Evolutionary conservation across 768 basidiomycete genomes (phyloP), one percentile per base, ranked within the genome.

Genomic region (Mycena epipterygia): DNA sequence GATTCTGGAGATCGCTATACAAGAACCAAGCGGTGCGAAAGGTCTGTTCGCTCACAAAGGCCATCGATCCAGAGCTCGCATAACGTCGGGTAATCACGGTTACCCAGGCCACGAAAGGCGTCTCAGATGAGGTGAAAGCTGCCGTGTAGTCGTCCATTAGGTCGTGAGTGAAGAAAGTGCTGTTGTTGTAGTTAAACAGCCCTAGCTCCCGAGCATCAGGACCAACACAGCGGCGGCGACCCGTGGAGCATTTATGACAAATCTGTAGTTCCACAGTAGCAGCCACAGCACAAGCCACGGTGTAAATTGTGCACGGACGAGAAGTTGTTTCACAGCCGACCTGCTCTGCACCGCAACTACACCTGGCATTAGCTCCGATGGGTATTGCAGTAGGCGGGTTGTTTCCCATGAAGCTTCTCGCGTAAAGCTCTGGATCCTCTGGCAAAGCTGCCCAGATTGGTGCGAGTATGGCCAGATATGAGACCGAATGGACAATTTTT

Each of bases 101-200:
- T 2, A 76, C 70, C 75, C 75, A 78, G 1, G 76, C 71, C 1
- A 58, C 51, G 46, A 80, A 79, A 0, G 76, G 76, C 0, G 78
- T 80, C 41, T 80, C 78, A 1, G 78, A 80, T 3, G 70, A 60
- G 13, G 78, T 79, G 49, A 73, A 80, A 1, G 69, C 52, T 17
- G 69, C 73, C 0, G 74, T 80, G 49, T 80, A 80, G 7, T 80
- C 75, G 17, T 80, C 75, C 2, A 80, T 68, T 9, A 80, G 68
- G 16, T 76, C 77, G 48, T 79, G 78, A 0, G 76, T 73, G 30
- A 79, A 60, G 5, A 79, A 52, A 13, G 72, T 46, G 4, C 64
- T 44, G 48, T 80, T 80, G 44, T 80, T 79, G 60, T 70, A 76
- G 52, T 80, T 80, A 69, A 80, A 80, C 1, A 80, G 14, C 3